These are phyloP conservation scores for Plasmodium coatneyi DNA, from an alignment of 169 alveolate species.

Conservation along the genomic window DNA sequence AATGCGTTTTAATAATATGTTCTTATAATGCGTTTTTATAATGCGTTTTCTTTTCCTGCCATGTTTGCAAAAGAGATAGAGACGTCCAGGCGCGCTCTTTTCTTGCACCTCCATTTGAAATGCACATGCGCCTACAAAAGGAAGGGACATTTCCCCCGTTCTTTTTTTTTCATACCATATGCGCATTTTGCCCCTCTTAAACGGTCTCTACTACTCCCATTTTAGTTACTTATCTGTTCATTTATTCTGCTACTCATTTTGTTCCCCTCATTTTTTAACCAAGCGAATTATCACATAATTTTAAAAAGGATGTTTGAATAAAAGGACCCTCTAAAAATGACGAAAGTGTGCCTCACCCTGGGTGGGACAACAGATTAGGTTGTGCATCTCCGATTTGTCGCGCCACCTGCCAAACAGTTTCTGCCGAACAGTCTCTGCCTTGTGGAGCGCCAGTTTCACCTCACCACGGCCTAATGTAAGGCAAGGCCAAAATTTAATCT, in stretches of 20 bases:
- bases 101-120: neutral
- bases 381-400: neutral
- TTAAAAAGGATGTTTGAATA: neutral
- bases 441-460: neutral
- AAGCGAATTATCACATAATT: neutral
- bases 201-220: neutral
- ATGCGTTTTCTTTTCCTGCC: neutral
- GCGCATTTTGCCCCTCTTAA: neutral
- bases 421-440: neutral
- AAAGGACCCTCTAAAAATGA: neutral
- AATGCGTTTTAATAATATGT: neutral
- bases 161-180: neutral
- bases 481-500: neutral
- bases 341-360: neutral
- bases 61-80: neutral
- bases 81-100: neutral
- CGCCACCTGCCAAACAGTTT: neutral
- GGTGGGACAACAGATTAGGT: neutral
- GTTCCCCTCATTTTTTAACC: conserved; percentile 2
- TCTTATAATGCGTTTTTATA: neutral
- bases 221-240: neutral
- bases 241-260: neutral
- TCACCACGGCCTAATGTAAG: neutral
- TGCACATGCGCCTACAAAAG: neutral
- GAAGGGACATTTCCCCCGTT: neutral